Evolutionary conservation across 345 rosid genomes (phyloP), one percentile per base, ranked within the genome.

Genomic region (Hibiscus mutabilis): DNA sequence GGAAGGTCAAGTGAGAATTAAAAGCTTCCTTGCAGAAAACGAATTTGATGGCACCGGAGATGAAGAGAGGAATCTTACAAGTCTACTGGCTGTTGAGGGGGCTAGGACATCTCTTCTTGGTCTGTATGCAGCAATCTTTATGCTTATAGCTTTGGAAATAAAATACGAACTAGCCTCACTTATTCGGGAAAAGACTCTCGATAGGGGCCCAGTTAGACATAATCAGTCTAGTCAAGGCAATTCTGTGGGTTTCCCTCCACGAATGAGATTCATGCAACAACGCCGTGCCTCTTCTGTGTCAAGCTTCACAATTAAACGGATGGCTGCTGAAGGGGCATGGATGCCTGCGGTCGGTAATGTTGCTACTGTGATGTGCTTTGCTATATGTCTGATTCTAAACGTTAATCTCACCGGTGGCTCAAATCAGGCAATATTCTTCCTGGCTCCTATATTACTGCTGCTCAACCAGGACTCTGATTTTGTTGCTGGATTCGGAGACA

Each of bases 381-480:
- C 97, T 25, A 92, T 89, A 77, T 96, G 99, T 88, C 78, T 96
- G 69, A 91, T 92, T 77, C 82, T 92, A 84, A 96, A 92, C 68
- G 77, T 89, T 75, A 86, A 86, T 73, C 77, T 92, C 68, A 86
- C 97, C 0, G 99, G 97, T 18, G 97, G 99, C 18, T 96, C 99
- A 46, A 92, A 88, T 81, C 91, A 86, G 71, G 99, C 98, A 46
- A 91, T 96, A 74, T 96, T 96, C 83, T 87, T 96, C 85, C 83
- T 96, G 42, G 99, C 98, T 65, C 99, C 99, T 14, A 89, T 96
- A 74, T 79, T 96, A 66, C 85, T 96, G 40, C 96, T 96, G 24
- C 97, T 96, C 67, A 96, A 96, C 87, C 99, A 96, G 86, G 99
- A 96, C 80, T 89, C 98, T 1, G 97, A 96, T 78, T 92, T 91